Evolutionary conservation across 2,329 filamentous ascomycete genomes (phyloP).

Genomic region (Juglanconis sp.): DNA sequence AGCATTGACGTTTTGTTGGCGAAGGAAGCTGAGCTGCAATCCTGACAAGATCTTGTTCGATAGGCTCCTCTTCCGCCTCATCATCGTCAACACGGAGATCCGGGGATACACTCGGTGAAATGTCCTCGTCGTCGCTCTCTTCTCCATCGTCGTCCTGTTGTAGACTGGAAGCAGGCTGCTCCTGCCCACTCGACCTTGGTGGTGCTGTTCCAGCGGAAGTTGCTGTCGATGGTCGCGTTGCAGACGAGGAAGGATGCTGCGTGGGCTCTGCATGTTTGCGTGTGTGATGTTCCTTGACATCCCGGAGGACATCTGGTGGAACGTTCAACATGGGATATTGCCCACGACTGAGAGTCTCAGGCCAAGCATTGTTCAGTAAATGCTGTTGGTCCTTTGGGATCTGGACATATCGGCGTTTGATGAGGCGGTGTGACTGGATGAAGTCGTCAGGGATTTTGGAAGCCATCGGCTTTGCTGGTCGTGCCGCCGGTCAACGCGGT

Average conservation of each 20-base stretch:
- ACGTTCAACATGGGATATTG: conserved; percentile 28
- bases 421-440: conserved; percentile 29
- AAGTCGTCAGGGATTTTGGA: conserved; percentile 20
- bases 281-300: conserved; percentile 22
- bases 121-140: not conserved
- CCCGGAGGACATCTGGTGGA: conserved; percentile 30
- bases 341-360: conserved; percentile 19
- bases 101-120: not conserved
- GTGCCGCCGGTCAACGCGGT: not conserved
- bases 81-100: not conserved
- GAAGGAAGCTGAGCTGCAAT: not conserved
- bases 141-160: not conserved
- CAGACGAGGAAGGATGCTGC: conserved; percentile 12
- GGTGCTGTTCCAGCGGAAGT: not conserved
- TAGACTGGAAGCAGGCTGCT: not conserved
- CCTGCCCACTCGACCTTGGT: not conserved
- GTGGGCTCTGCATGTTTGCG: conserved; percentile 19
- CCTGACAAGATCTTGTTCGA: not conserved
- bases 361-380: conserved; percentile 45
- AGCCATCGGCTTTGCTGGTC: conserved; percentile 10
- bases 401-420: conserved; percentile 38
- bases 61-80: not conserved
- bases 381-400: conserved; percentile 47
- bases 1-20: not conserved
- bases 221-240: not conserved